Percentiles rank a stretch among this genome's conserved stretches.
phyloP scores from a whole-genome alignment of 495 filamentous ascomycete species.

The Pyronema omphalodes region DNA sequence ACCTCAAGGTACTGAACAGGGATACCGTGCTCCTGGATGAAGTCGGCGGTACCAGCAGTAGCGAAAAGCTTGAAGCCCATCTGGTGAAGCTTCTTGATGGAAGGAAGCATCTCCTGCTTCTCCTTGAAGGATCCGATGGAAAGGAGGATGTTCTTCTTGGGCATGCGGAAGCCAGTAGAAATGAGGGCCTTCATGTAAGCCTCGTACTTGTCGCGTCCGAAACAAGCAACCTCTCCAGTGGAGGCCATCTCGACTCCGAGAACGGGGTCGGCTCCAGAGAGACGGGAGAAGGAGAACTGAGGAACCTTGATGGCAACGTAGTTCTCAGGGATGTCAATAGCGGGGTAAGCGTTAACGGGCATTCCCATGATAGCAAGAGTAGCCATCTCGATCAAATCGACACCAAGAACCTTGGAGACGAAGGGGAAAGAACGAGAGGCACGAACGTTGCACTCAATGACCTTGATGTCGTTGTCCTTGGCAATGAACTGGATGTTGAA shows the following conservation, averaged over 20 bases:
- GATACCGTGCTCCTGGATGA: conserved; percentile 76
- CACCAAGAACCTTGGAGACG: conserved; percentile 96
- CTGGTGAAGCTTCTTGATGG: conserved; percentile 68
- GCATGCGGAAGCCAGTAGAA: conserved; percentile 91
- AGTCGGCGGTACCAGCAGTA: conserved; percentile 89
- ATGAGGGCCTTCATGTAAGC: conserved; percentile 91
- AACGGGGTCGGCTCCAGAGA: conserved; percentile 90
- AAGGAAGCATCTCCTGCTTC: conserved; percentile 90
- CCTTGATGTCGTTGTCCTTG: conserved; percentile 98
- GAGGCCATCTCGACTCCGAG: conserved; percentile 98
- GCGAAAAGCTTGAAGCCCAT: conserved; percentile 89
- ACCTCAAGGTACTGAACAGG: conserved; percentile 82
- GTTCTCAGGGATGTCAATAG: conserved; percentile 50
- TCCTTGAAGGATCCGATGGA: conserved; percentile 96
- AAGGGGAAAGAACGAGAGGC: conserved; percentile 95
- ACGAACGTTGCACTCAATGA: conserved; percentile 96
- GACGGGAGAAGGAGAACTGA: conserved; percentile 93
- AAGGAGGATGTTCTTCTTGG: conserved; percentile 81
- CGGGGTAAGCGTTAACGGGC: conserved; percentile 66
- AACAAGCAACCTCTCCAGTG: conserved; percentile 93
- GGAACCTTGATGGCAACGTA: conserved; percentile 96
- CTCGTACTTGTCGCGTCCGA: conserved; percentile 89
- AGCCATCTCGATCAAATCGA: conserved; percentile 95
- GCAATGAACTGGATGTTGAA: conserved; percentile 99
- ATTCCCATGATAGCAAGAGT: conserved; percentile 89